Conservation (phyloP, 352 stramenopile genomes). For the Labyrinthula sp. region DNA sequence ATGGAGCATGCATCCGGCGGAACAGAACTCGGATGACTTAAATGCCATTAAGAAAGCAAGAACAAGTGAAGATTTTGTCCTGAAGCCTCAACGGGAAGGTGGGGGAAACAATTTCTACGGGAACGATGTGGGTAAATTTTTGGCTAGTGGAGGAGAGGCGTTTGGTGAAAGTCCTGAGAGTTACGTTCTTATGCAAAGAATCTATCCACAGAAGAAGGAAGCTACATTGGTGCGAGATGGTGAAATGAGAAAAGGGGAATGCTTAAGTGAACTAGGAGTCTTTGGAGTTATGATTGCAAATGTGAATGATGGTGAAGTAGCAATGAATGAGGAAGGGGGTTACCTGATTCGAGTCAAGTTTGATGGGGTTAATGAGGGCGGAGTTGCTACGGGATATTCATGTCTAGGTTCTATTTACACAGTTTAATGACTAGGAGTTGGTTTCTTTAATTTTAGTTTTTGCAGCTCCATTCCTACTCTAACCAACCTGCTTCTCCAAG, state of each 20-base stretch:
- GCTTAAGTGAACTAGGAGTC: constrained; percentile 78
- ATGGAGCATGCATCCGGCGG: constrained; percentile 63
- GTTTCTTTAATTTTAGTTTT: too few species aligned
- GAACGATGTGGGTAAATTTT: constrained; percentile 55
- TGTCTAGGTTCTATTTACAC: constrained; percentile 74
- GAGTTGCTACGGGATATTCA: constrained; percentile 74
- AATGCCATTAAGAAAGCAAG: constrained; percentile 41
- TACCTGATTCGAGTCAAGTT: constrained; percentile 85
- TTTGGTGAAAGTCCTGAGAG: constrained; percentile 46
- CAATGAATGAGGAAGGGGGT: constrained; percentile 73
- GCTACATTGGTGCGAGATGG: constrained; percentile 43
- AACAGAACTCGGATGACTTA: constrained; percentile 43
- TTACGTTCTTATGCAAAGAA: constrained; percentile 86
- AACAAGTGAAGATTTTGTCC: constrained; percentile 51
- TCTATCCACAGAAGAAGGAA: constrained; percentile 54
- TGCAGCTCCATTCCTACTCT: too few species aligned
- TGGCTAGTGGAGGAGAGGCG: constrained; percentile 46
- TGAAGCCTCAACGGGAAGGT: constrained; percentile 93
- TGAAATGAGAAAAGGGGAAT: constrained; percentile 39
- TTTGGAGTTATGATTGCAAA: constrained; percentile 53
- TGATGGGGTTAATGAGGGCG: constrained; percentile 77
- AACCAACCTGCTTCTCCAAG: too few species aligned
- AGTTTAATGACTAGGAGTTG: too few species aligned
- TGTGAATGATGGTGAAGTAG: constrained; percentile 39
- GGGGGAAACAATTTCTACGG: constrained; percentile 93